Conservation (phyloP, 2,329 filamentous ascomycete genomes). For the Epichloe elymi region DNA sequence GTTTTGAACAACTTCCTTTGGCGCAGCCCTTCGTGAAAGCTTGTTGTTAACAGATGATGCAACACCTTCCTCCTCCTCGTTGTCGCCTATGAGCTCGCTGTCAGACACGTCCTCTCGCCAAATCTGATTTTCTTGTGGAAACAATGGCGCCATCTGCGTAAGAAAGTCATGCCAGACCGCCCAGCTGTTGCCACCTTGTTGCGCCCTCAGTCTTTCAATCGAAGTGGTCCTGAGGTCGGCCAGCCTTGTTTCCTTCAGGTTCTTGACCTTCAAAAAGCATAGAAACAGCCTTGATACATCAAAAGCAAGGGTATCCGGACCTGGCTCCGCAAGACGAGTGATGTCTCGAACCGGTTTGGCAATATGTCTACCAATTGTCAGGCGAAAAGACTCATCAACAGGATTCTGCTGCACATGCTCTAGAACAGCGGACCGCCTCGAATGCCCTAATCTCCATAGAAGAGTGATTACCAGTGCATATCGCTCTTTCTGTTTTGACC, state of each 20-base stretch:
- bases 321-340: conserved; percentile 5
- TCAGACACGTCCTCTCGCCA: conserved; percentile 14
- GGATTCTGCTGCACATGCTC: conserved; percentile 11
- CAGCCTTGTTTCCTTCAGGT: conserved; percentile 10
- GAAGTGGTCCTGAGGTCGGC: conserved; percentile 2
- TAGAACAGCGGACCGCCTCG: conserved; percentile 16
- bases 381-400: conserved; percentile 5
- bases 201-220: conserved; percentile 9
- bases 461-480: conserved; percentile 18
- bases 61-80: conserved; percentile 8
- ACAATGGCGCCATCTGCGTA: conserved; percentile 11
- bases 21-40: conserved; percentile 9
- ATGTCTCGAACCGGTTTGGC: conserved; percentile 7
- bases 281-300: conserved; percentile 20
- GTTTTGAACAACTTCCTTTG: conserved; percentile 23
- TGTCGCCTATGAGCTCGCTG: conserved; percentile 7
- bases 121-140: conserved; percentile 22
- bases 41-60: conserved; percentile 8
- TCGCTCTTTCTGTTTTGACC: conserved; percentile 15
- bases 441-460: conserved; percentile 17
- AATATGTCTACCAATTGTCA: conserved; percentile 5
- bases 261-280: conserved; percentile 15
- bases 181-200: conserved; percentile 12
- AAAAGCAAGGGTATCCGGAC: conserved; percentile 12
- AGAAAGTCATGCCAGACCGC: conserved; percentile 17